Conservation (phyloP, 2,329 filamentous ascomycete species). For the Stagonosporopsis vannaccii region DNA sequence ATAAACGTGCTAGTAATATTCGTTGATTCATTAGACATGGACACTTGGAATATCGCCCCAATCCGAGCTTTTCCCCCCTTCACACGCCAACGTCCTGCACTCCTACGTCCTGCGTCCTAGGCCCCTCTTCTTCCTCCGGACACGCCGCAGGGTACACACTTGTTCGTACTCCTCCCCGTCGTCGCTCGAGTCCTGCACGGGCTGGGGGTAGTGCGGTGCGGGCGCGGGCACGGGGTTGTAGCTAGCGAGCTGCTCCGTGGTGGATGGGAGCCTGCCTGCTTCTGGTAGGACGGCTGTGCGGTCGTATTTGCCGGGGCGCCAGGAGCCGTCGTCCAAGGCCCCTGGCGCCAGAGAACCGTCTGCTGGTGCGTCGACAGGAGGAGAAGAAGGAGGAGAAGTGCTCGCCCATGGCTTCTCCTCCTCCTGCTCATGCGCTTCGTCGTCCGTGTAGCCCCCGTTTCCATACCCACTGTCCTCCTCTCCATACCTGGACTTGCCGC, state of each 20-base stretch:
- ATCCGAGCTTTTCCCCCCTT: no score
- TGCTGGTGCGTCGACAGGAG: neutral
- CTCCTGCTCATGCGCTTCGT: neutral
- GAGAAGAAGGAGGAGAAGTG: no score
- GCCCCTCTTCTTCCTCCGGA: neutral
- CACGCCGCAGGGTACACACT: neutral
- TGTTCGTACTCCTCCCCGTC: neutral
- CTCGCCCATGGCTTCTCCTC: no score
- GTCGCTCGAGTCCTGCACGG: no score
- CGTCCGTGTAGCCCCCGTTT: no score
- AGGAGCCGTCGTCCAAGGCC: slow-evolving; percentile 8
- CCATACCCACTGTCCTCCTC: neutral
- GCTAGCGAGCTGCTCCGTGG: neutral
- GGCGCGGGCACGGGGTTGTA: neutral
- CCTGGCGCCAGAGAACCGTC: no score
- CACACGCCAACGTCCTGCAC: no score
- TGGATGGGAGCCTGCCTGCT: neutral
- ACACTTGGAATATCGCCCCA: no score
- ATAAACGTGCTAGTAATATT: no score
- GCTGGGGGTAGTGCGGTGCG: no score
- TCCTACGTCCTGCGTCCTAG: no score
- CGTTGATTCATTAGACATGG: no score
- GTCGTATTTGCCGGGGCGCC: slow-evolving; percentile 8
- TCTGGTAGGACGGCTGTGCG: neutral
- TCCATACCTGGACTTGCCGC: neutral